Conservation (phyloP, 2,329 filamentous ascomycete species). For the Chrysosphaeria jannelii region DNA sequence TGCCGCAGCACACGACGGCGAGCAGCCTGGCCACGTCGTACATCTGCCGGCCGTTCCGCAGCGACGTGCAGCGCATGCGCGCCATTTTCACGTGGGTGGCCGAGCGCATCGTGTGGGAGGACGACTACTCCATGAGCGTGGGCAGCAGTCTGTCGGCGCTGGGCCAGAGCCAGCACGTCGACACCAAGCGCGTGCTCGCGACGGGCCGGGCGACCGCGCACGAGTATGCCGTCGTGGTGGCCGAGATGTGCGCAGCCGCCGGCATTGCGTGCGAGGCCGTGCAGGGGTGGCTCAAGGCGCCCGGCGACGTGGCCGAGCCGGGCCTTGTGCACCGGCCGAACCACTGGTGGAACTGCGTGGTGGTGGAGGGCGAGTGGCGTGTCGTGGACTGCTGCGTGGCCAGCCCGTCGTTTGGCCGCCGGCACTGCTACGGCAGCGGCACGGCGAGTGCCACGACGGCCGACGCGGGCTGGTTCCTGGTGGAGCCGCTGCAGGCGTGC, state of each 20-base stretch:
- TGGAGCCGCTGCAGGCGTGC: slow-evolving; percentile 64
- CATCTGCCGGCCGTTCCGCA: slow-evolving; percentile 77
- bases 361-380: slow-evolving; percentile 86
- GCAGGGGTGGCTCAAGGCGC: slow-evolving; percentile 67
- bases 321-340: slow-evolving; percentile 66
- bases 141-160: not conserved
- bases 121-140: slow-evolving; percentile 48
- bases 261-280: slow-evolving; percentile 71
- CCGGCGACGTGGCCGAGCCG: slow-evolving; percentile 56
- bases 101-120: slow-evolving; percentile 89
- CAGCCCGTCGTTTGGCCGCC: slow-evolving; percentile 63
- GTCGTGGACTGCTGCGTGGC: slow-evolving; percentile 86
- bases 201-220: slow-evolving; percentile 59
- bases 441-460: slow-evolving; percentile 28
- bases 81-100: slow-evolving; percentile 95
- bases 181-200: slow-evolving; percentile 60
- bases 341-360: slow-evolving; percentile 91
- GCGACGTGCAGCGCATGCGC: slow-evolving; percentile 70
- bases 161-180: slow-evolving; percentile 42
- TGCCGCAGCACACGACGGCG: slow-evolving; percentile 58
- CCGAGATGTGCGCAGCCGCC: slow-evolving; percentile 80
- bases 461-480: slow-evolving; percentile 83
- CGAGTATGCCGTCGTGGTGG: slow-evolving; percentile 66
- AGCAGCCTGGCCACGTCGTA: slow-evolving; percentile 66
- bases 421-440: slow-evolving; percentile 43